These are phyloP conservation scores for Fomitopsis palustris DNA, from an alignment of 1,284 basidiomycete species.

Conservation along the genomic window DNA sequence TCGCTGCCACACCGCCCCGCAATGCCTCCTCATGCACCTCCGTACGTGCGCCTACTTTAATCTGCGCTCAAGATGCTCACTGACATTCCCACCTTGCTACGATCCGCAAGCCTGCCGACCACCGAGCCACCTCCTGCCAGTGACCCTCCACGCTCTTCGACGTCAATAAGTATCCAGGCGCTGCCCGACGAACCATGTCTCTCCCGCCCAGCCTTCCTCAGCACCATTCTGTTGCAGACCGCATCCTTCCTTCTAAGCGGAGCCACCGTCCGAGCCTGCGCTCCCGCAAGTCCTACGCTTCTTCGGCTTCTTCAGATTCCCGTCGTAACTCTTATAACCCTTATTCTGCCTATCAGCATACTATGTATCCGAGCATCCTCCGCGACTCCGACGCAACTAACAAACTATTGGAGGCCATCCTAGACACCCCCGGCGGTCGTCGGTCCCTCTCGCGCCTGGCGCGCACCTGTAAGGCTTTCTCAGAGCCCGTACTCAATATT, in stretches of 20 bases:
- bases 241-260: conserved; percentile 32
- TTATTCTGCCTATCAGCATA: conserved; percentile 45
- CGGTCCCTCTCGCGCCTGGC: conserved; percentile 59
- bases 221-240: conserved; percentile 44
- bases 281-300: conserved; percentile 29
- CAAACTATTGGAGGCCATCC: conserved; percentile 65
- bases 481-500: conserved; percentile 66
- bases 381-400: conserved; percentile 58
- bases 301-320: conserved; percentile 21
- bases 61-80: conserved; percentile 1
- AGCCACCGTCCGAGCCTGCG: conserved; percentile 38
- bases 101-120: conserved; percentile 15
- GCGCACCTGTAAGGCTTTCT: conserved; percentile 67
- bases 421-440: conserved; percentile 62
- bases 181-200: conserved; percentile 21
- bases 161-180: conserved; percentile 24
- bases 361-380: conserved; percentile 54
- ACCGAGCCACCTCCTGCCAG: conserved; percentile 19
- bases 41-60: conserved; percentile 12
- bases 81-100: conserved; percentile 5
- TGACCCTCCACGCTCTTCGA: conserved; percentile 18
- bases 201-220: conserved; percentile 26
- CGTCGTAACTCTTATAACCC: conserved; percentile 36
- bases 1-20: conserved; percentile 11
- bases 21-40: conserved; percentile 16